Evolutionary conservation across 257 asterid genomes (phyloP).

Genomic region (Jacaranda mimosifolia): DNA sequence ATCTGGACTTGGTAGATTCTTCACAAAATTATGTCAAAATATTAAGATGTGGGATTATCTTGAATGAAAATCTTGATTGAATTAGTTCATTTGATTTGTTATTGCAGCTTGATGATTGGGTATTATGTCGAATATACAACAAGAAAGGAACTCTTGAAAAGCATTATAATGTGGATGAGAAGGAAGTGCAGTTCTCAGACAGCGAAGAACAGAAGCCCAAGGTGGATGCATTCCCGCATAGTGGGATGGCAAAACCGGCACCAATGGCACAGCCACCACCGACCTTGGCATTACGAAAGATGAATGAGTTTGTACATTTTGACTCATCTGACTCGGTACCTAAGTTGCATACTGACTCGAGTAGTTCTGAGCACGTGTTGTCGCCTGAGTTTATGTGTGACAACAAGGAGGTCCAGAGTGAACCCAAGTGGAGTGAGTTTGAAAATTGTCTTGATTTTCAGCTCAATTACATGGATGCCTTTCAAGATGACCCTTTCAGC

Average conservation of each 20-base stretch:
- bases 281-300: slow-evolving; percentile 4
- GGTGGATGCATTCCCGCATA: slow-evolving; percentile 4
- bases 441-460: slow-evolving; percentile 54
- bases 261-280: slow-evolving; percentile 23
- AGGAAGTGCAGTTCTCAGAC: slow-evolving; percentile 54
- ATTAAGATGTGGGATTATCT: too few relatives aligned
- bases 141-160: slow-evolving; percentile 65
- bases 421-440: slow-evolving; percentile 55
- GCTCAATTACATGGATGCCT: slow-evolving; percentile 53
- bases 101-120: slow-evolving; percentile 74
- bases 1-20: not conserved
- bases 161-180: slow-evolving; percentile 52
- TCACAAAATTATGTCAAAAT: too few relatives aligned
- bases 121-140: slow-evolving; percentile 68
- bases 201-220: slow-evolving; percentile 59
- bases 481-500: slow-evolving; percentile 60
- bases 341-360: slow-evolving; percentile 67
- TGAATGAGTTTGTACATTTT: slow-evolving; percentile 41
- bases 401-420: slow-evolving; percentile 73
- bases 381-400: slow-evolving; percentile 57
- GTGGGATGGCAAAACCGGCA: slow-evolving; percentile 5
- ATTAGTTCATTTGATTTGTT: not conserved
- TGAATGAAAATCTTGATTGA: not conserved
- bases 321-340: slow-evolving; percentile 63
- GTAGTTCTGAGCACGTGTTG: slow-evolving; percentile 65